Evolutionary conservation across 768 basidiomycete genomes (phyloP).

Genomic region (Hygrophorus pudorinus): DNA sequence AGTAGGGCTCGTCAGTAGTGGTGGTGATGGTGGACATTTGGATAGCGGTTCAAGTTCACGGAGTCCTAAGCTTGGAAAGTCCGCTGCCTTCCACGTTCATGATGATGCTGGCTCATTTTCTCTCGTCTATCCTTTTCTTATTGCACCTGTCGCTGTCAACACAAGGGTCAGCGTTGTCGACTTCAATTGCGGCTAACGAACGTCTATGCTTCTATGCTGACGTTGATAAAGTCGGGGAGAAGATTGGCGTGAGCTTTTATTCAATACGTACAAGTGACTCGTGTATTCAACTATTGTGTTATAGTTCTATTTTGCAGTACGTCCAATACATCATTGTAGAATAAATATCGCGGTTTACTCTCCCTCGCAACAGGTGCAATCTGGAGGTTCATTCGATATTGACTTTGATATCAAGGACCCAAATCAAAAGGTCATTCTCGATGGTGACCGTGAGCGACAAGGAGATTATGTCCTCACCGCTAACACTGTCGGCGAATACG

Average conservation of each 20-base stretch:
- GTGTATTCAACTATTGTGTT: conserved; percentile 10
- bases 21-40: too few relatives aligned
- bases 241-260: conserved; percentile 60
- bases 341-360: not conserved
- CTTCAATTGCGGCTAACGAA: conserved; percentile 68
- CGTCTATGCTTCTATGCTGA: conserved; percentile 91
- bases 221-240: conserved; percentile 92
- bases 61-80: not conserved
- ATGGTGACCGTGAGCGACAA: conserved; percentile 82
- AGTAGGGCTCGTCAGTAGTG: not conserved
- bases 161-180: conserved; percentile 66
- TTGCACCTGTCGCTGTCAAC: conserved; percentile 24
- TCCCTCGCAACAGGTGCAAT: conserved; percentile 61
- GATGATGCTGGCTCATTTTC: conserved; percentile 21
- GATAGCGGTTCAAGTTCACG: too few relatives aligned
- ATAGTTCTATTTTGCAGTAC: conserved; percentile 96
- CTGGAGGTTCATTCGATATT: conserved; percentile 93
- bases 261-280: not conserved
- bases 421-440: conserved; percentile 75
- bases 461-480: conserved; percentile 98
- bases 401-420: conserved; percentile 93
- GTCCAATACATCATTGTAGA: conserved; percentile 17
- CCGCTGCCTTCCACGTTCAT: conserved; percentile 3
- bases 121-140: conserved; percentile 25
- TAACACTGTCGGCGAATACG: conserved; percentile 80